These are phyloP conservation scores for Coelastrella sp. DNA, from an alignment of 139 green algal genomes.

Conservation along the genomic window DNA sequence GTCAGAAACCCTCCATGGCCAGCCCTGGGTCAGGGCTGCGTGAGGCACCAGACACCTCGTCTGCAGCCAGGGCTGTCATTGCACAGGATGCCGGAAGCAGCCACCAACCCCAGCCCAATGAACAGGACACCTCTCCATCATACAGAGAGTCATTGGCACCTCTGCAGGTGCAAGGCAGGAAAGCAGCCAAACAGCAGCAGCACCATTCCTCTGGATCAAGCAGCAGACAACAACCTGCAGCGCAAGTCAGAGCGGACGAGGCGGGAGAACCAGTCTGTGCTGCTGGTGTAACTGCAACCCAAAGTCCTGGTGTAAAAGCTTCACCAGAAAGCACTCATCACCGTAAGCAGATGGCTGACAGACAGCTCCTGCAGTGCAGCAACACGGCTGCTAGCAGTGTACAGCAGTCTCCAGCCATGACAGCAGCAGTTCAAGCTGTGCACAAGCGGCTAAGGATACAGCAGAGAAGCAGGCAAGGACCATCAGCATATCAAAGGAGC, in stretches of 20 bases:
- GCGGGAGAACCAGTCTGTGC: too few relatives aligned
- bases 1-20: not conserved
- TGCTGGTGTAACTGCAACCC: not conserved
- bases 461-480: not conserved
- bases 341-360: not conserved
- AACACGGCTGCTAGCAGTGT: not conserved
- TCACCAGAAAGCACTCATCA: not conserved
- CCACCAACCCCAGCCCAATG: too few relatives aligned
- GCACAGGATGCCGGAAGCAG: too few relatives aligned
- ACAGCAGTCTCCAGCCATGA: not conserved
- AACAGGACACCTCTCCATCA: not conserved
- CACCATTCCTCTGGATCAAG: not conserved
- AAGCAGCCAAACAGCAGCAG: not conserved
- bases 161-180: not conserved
- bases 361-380: not conserved
- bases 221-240: too few relatives aligned
- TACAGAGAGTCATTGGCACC: not conserved
- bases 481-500: not conserved
- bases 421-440: not conserved
- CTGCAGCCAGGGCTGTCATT: too few relatives aligned
- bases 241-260: too few relatives aligned
- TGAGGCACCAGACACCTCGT: too few relatives aligned
- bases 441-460: conserved; percentile 9
- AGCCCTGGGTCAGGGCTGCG: not conserved
- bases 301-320: not conserved